phyloP scores from a whole-genome alignment of 1,284 basidiomycete genomes.

The Ganoderma sp. region DNA sequence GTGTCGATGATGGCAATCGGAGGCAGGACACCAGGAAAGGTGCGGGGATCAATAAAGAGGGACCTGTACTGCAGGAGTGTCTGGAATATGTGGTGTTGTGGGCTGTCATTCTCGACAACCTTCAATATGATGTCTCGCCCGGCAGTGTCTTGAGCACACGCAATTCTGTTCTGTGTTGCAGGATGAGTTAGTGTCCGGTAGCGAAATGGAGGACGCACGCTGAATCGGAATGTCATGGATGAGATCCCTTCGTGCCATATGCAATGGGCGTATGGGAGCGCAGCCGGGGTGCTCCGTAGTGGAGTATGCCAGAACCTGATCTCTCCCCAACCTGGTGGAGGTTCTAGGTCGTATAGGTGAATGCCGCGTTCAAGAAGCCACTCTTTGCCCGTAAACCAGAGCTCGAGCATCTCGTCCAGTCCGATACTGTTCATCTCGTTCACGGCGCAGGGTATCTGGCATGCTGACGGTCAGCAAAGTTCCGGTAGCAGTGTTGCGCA shows the following conservation, averaged over 20 bases:
- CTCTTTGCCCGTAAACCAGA: neutral
- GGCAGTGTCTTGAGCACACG: neutral
- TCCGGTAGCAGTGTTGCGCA: neutral
- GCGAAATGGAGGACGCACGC: neutral
- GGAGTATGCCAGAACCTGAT: neutral
- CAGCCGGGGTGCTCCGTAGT: neutral
- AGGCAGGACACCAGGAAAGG: slow-evolving; percentile 5
- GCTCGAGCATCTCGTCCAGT: neutral
- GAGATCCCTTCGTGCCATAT: neutral
- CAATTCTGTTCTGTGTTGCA: neutral
- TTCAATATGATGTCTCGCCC: slow-evolving; percentile 15
- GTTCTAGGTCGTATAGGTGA: neutral
- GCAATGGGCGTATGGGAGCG: slow-evolving; percentile 5
- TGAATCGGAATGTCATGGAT: neutral
- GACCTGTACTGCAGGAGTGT: neutral
- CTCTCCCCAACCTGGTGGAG: neutral
- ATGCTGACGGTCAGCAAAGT: neutral
- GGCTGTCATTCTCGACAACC: slow-evolving; percentile 8
- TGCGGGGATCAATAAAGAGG: neutral
- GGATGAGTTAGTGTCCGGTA: neutral
- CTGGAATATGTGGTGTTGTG: slow-evolving; percentile 4
- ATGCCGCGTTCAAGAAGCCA: neutral
- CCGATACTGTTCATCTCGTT: neutral
- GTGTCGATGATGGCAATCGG: slow-evolving; percentile 15
- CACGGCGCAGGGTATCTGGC: neutral